These are phyloP conservation scores for Toxicodendron radicans DNA, from an alignment of 345 rosid genomes.

Conservation along the genomic window DNA sequence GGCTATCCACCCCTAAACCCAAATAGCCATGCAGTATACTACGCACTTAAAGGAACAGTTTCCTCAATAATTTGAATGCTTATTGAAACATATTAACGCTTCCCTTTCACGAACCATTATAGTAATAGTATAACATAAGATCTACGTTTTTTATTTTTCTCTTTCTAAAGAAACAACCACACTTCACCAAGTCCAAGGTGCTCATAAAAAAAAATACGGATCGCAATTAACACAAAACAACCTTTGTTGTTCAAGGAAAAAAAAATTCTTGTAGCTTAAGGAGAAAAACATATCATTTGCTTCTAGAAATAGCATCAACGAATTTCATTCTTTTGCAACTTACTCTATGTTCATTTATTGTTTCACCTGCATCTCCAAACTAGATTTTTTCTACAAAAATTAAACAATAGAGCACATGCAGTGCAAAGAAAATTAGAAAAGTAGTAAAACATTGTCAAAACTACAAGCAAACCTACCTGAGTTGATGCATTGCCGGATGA, in stretches of 20 bases:
- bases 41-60: neutral
- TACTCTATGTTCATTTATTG: neutral
- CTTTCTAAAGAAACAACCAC: neutral
- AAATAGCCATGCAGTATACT: neutral
- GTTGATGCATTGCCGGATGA: conserved; percentile 48
- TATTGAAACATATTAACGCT: neutral
- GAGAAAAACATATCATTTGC: neutral
- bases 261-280: neutral
- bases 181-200: neutral
- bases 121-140: neutral
- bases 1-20: neutral
- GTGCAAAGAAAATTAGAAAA: conserved; percentile 4
- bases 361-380: neutral
- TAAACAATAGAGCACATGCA: neutral
- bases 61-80: neutral
- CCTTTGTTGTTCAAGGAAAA: neutral
- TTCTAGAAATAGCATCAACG: neutral
- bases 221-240: neutral
- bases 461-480: conserved; percentile 39
- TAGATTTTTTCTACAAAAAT: neutral
- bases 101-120: neutral
- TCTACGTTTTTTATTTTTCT: neutral
- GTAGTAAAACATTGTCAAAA: neutral
- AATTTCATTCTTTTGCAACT: neutral
- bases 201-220: neutral